A percentile compares a stretch with the other conserved stretches of the same genome.
Conservation (phyloP, 495 filamentous ascomycete species). For the Penicillium coffeae region DNA sequence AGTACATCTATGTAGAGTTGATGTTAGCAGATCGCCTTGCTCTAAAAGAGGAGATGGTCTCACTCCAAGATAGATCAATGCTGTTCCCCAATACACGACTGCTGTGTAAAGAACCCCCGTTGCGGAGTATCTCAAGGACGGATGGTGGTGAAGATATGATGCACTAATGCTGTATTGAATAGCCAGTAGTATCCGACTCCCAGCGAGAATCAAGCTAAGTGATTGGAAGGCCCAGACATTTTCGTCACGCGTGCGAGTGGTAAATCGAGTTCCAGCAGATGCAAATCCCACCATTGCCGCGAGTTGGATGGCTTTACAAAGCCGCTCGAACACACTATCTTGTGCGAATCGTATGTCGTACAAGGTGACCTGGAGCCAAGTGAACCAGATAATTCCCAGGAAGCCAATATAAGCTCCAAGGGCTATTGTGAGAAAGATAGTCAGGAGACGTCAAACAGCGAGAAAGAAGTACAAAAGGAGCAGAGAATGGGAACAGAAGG, state of each 20-base stretch:
- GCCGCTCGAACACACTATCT: conserved; percentile 63
- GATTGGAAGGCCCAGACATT: conserved; percentile 45
- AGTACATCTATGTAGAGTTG: conserved; percentile 29
- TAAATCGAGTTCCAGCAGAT: conserved; percentile 55
- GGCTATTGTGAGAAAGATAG: too few species aligned
- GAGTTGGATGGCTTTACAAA: conserved; percentile 60
- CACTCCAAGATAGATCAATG: conserved; percentile 49
- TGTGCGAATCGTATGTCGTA: conserved; percentile 66
- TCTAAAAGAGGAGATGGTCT: conserved; percentile 12
- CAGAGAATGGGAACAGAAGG: not conserved
- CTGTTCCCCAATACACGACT: conserved; percentile 37
- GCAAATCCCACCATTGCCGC: conserved; percentile 63
- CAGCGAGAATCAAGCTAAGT: conserved; percentile 54
- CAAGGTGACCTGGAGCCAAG: conserved; percentile 65
- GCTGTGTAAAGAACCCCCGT: conserved; percentile 38
- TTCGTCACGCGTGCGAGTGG: conserved; percentile 39
- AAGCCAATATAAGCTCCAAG: conserved; percentile 57
- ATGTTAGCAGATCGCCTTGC: conserved; percentile 2
- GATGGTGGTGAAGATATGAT: conserved; percentile 31
- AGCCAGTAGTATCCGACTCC: conserved; percentile 52
- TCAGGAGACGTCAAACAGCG: too few species aligned
- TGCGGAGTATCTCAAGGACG: conserved; percentile 30
- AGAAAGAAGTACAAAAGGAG: too few species aligned
- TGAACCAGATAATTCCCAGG: conserved; percentile 66
- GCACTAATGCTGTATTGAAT: conserved; percentile 55